Evolutionary conservation across 2,329 filamentous ascomycete species (phyloP).

Genomic region (Ophiognomonia clavigignenti-juglandacearum): DNA sequence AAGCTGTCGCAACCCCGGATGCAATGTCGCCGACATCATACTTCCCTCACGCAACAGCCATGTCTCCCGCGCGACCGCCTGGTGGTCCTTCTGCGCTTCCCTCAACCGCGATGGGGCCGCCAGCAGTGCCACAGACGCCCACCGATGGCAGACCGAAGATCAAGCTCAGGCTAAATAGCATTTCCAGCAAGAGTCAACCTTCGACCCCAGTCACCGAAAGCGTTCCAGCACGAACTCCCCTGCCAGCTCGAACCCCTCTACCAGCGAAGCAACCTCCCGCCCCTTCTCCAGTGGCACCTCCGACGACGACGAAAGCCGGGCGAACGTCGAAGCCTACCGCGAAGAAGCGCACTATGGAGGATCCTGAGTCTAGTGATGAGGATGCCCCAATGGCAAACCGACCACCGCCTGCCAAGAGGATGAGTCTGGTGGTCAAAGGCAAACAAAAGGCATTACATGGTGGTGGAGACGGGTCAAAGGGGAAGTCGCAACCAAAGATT

Average conservation of each 20-base stretch:
- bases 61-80: not conserved
- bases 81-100: not conserved
- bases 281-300: conserved; percentile 18
- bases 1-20: conserved; percentile 10
- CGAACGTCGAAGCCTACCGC: conserved; percentile 55
- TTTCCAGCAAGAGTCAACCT: conserved; percentile 19
- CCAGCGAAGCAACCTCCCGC: conserved; percentile 27
- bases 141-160: conserved; percentile 21
- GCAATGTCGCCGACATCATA: conserved; percentile 9
- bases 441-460: conserved; percentile 56
- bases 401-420: conserved; percentile 25
- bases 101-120: conserved; percentile 13
- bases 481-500: conserved; percentile 33
- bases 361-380: conserved; percentile 45
- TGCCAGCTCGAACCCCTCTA: conserved; percentile 21
- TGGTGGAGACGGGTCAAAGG: conserved; percentile 26
- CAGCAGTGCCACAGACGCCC: conserved; percentile 14
- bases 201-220: conserved; percentile 22
- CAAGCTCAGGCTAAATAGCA: conserved; percentile 22
- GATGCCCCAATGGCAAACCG: conserved; percentile 11
- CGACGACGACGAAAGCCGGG: conserved; percentile 53
- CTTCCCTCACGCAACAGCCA: not conserved
- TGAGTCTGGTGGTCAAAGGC: conserved; percentile 36
- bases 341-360: conserved; percentile 58
- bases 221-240: conserved; percentile 11